Evolutionary conservation across 495 filamentous ascomycete genomes (phyloP).

Genomic region (Penicillium maclennaniae): DNA sequence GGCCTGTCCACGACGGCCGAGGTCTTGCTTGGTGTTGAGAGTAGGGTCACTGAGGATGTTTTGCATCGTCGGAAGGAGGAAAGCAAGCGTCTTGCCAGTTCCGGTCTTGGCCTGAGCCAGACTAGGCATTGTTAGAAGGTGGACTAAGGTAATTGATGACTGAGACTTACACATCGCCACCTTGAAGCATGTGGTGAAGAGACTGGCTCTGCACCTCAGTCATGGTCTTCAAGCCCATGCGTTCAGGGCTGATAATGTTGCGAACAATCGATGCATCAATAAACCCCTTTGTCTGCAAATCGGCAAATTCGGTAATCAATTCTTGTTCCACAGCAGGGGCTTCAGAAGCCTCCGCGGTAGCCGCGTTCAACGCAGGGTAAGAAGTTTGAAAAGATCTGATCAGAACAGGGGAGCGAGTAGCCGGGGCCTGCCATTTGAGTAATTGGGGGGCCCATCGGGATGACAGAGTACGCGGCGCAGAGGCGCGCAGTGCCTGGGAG

Average conservation of each 20-base stretch:
- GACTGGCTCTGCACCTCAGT: slow-evolving; percentile 88
- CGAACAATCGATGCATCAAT: slow-evolving; percentile 62
- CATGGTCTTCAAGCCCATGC: slow-evolving; percentile 79
- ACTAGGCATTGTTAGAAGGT: slow-evolving; percentile 43
- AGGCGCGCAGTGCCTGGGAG: slow-evolving; percentile 35
- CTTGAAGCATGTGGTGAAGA: slow-evolving; percentile 71
- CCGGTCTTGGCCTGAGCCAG: slow-evolving; percentile 86
- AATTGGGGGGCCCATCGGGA: slow-evolving; percentile 27
- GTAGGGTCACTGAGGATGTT: slow-evolving; percentile 61
- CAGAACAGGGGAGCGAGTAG: slow-evolving; percentile 16
- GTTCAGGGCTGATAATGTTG: slow-evolving; percentile 56
- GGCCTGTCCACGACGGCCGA: slow-evolving; percentile 1
- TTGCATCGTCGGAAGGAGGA: slow-evolving; percentile 73
- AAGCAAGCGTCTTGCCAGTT: slow-evolving; percentile 84
- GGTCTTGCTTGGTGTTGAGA: slow-evolving; percentile 32
- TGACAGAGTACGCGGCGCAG: slow-evolving; percentile 28
- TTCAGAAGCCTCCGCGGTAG: slow-evolving; percentile 13
- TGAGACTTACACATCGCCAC: slow-evolving; percentile 68
- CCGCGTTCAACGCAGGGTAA: slow-evolving; percentile 23
- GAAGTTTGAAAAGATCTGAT: slow-evolving; percentile 32
- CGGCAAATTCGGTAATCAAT: slow-evolving; percentile 61
- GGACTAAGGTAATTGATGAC: background rate
- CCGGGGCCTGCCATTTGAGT: slow-evolving; percentile 29
- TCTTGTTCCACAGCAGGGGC: slow-evolving; percentile 15
- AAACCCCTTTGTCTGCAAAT: slow-evolving; percentile 58